Evolutionary conservation across 805 yeast species (phyloP), one percentile per base, ranked within the genome.

Genomic region (Sugiyamaella qingdaonensis): DNA sequence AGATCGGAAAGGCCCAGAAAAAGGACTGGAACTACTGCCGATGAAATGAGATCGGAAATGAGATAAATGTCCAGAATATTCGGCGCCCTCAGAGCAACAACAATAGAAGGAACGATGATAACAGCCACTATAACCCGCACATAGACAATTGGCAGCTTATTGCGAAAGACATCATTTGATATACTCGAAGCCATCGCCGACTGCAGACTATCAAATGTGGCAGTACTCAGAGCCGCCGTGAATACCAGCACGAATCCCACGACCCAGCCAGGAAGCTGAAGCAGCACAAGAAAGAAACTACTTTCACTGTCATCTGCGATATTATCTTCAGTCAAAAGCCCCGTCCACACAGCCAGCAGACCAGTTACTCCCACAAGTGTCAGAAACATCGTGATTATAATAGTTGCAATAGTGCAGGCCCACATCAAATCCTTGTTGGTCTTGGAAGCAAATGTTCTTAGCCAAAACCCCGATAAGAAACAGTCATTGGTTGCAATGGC

Each of bases 391-490:
- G 85, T 79, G 43, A 83, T 73, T 19, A 86, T 78, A 53, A 86
- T 67, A 0, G 91, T 78, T 0, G 97, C 96, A 55, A 91, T 72
- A 2, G 84, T 75, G 51, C 90, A 80, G 24, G 94, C 95, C 59
- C 88, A 78, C 68, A 78, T 68, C 61, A 91, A 76, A 64, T 90
- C 96, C 58, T 75, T 79, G 69, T 90, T 81, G 8, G 88, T 73
- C 58, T 80, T 81, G 5, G 96, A 84, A 4, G 98, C 96, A 73
- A 91, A 91, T 0, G 98, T 88, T 64, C 98, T 77, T 56, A 91
- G 73, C 98, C 98, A 91, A 68, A 91, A 90, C 0, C 96, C 96
- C 32, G 95, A 80, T 77, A 91, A 73, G 70, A 91, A 91, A 66
- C 91, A 81, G 66, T 89, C 96, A 64, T 91, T 91, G 33, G 97